Conservation (phyloP, 257 asterid species). For the Primulina eburnea region DNA sequence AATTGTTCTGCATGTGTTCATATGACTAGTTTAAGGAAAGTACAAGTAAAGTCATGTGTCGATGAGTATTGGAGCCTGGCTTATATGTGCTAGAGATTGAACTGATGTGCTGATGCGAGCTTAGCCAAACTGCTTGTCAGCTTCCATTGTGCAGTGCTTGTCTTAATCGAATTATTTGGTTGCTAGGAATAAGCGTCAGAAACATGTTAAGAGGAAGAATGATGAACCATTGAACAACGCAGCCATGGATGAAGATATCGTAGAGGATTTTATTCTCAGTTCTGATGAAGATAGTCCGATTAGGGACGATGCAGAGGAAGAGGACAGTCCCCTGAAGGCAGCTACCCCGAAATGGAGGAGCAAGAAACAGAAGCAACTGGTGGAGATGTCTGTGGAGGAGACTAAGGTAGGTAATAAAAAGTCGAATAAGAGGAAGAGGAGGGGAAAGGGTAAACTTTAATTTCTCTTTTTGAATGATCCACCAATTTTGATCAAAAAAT, state of each 20-base stretch:
- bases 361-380: constrained; percentile 35
- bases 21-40: background rate
- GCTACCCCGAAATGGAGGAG: constrained; percentile 16
- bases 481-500: constrained; percentile 10
- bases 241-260: constrained; percentile 61
- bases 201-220: constrained; percentile 40
- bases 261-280: constrained; percentile 77
- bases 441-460: constrained; percentile 14
- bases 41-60: background rate
- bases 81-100: background rate
- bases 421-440: constrained; percentile 60
- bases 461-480: background rate
- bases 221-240: constrained; percentile 31
- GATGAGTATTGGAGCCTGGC: background rate
- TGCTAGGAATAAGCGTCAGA: constrained; percentile 36
- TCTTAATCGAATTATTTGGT: constrained; percentile 14
- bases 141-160: background rate
- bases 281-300: constrained; percentile 60
- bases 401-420: constrained; percentile 34
- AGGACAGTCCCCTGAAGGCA: constrained; percentile 32
- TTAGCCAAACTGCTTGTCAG: background rate
- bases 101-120: background rate
- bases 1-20: background rate
- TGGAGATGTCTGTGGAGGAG: constrained; percentile 32
- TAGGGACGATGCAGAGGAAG: constrained; percentile 35